Base-by-base conservation (phyloP, 2,329 filamentous ascomycete species). In the Pseudocercospora musae region DNA sequence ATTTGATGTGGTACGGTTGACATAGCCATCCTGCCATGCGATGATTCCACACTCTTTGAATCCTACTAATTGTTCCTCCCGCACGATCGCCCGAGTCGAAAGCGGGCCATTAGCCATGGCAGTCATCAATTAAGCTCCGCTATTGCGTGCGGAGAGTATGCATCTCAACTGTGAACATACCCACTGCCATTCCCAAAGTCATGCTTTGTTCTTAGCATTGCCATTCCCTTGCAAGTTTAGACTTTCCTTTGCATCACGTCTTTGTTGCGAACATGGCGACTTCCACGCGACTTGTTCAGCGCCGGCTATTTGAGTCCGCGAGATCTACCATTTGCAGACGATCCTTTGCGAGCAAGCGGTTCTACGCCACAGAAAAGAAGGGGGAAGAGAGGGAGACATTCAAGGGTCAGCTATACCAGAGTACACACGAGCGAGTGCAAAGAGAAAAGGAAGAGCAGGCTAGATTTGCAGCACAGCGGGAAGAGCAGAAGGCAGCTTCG, bases 321-420 rank as follows among this genome's bases (percentile, higher is more conserved):
- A n/a, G 62, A 59, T 37, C 46, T 44, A 20, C 56, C 21, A 33
- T 29, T 23, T 63, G 56, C 15, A 49, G 53, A 54, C 46, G 54
- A 20, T 62, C 58, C 44, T 60, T 55, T 18, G 64, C 58, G 33
- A 65, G 64, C 25, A 59, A 69, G 56, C 71, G 77, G 69, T 48
- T 66, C 44, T 79, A 78, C 71, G 76, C 75, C 54, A 75, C 74
- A 52, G 70, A 73, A 9, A 76, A 76, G 37, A 69, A 77, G 60
- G 70, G 75, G 9, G 68, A 71, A 27, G 77, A 78, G 37, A 70
- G 76, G 62, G 70, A 74, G 27, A 80, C 82, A 1, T 88, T 88
- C 76, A 83, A 85, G 71, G 80, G 81, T 33, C 85, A 88, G 72
- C 69, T 89, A 49, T 87, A 86, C 66, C 83, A 87, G 70, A 87